These are phyloP conservation scores for Craspedostauros australis DNA, from an alignment of 108 stramenopile species.

Conservation along the genomic window DNA sequence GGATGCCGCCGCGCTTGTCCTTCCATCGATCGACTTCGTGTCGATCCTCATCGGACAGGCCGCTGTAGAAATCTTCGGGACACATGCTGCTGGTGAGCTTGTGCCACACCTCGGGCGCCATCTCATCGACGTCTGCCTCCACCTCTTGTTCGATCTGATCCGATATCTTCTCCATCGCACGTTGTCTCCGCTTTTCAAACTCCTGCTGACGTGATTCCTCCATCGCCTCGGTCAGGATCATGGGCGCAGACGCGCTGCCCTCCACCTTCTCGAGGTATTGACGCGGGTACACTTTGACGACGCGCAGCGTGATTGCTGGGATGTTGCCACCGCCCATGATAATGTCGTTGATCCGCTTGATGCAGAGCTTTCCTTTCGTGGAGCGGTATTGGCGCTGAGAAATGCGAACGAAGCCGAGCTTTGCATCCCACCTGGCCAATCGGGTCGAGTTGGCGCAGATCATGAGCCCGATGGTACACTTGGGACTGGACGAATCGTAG, in stretches of 20 bases:
- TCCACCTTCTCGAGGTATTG: constrained; percentile 49
- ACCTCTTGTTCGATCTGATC: constrained; percentile 45
- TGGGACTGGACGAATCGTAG: constrained; percentile 26
- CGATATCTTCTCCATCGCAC: constrained; percentile 42
- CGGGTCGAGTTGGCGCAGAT: constrained; percentile 65
- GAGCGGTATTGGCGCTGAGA: neutral
- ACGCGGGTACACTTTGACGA: constrained; percentile 63
- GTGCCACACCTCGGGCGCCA: constrained; percentile 62
- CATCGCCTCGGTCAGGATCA: constrained; percentile 50
- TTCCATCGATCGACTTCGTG: constrained; percentile 50
- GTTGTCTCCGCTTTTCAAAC: constrained; percentile 32
- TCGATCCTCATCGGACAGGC: constrained; percentile 27
- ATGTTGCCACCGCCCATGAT: constrained; percentile 58
- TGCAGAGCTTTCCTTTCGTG: constrained; percentile 12
- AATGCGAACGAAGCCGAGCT: constrained; percentile 58
- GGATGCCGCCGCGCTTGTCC: constrained; percentile 34
- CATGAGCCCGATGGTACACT: constrained; percentile 26
- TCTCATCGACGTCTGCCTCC: constrained; percentile 58
- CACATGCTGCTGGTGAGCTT: constrained; percentile 26
- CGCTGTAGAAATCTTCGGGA: constrained; percentile 49
- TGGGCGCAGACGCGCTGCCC: constrained; percentile 7
- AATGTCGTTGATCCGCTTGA: constrained; percentile 52
- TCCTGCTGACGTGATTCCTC: constrained; percentile 40
- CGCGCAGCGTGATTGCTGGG: constrained; percentile 51
- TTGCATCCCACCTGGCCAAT: constrained; percentile 73